phyloP scores from a whole-genome alignment of 164 flowering plant species.

The Taxillus chinensis region DNA sequence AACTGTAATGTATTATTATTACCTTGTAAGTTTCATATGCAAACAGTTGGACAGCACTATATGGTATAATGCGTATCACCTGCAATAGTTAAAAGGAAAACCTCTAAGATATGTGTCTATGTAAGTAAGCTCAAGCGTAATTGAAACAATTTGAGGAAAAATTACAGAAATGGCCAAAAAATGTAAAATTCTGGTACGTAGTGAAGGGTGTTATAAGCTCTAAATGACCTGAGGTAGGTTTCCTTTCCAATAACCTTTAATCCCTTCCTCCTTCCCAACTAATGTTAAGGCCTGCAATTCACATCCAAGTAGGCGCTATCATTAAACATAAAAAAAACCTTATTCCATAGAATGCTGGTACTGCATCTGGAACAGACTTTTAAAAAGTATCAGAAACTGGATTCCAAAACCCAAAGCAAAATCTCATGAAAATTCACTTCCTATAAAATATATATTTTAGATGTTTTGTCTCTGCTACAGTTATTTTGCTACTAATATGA shows the following conservation, averaged over 20 bases:
- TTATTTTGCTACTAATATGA: too few relatives aligned
- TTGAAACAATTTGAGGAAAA: too few relatives aligned
- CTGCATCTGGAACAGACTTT: too few relatives aligned
- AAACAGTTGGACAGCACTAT: slow-evolving; percentile 88
- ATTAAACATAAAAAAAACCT: slow-evolving; percentile 1
- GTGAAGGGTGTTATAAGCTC: background rate
- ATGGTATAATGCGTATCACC: slow-evolving; percentile 88
- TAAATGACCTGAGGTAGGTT: slow-evolving; percentile 85
- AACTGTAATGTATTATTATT: background rate
- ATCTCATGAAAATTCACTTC: too few relatives aligned
- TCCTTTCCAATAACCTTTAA: slow-evolving; percentile 97
- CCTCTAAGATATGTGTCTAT: background rate
- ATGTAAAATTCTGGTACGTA: background rate
- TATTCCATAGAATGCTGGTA: background rate
- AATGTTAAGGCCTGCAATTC: slow-evolving; percentile 54
- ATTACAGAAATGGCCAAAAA: too few relatives aligned
- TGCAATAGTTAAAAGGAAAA: slow-evolving; percentile 9
- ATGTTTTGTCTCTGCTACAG: too few relatives aligned
- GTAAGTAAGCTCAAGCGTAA: too few relatives aligned
- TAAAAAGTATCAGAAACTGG: too few relatives aligned
- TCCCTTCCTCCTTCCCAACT: slow-evolving; percentile 80
- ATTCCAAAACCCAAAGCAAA: too few relatives aligned
- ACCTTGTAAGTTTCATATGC: slow-evolving; percentile 93
- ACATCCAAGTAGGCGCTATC: slow-evolving; percentile 7
- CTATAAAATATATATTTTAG: too few relatives aligned